phyloP scores from a whole-genome alignment of 2,329 filamentous ascomycete genomes.

The Rutstroemia sp. region DNA sequence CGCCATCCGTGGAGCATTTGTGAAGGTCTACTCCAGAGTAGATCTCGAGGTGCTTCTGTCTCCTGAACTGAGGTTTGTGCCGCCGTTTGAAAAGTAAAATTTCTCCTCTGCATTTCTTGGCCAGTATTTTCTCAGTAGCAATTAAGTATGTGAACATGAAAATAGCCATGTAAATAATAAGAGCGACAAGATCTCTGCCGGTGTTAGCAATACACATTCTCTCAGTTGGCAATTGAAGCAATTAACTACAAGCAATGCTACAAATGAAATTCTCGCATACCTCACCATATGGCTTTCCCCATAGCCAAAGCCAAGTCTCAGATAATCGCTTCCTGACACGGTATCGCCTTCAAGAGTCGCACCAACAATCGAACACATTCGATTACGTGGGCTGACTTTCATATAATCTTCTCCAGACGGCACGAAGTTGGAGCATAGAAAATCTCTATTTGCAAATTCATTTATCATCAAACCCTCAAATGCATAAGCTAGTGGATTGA shows the following conservation, averaged over 20 bases:
- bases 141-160: constrained; percentile 55
- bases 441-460: constrained; percentile 50
- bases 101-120: constrained; percentile 69
- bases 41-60: constrained; percentile 6
- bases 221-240: background rate
- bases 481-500: constrained; percentile 55
- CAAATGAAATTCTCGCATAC: constrained; percentile 3
- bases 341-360: constrained; percentile 42
- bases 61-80: constrained; percentile 34
- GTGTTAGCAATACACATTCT: background rate
- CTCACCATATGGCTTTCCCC: constrained; percentile 55
- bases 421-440: constrained; percentile 20
- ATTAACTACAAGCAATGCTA: background rate
- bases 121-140: constrained; percentile 53
- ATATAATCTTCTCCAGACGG: constrained; percentile 14
- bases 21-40: constrained; percentile 13
- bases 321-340: constrained; percentile 45
- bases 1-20: background rate
- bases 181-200: constrained; percentile 54
- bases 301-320: constrained; percentile 50
- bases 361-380: constrained; percentile 53
- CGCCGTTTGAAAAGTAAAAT: constrained; percentile 68
- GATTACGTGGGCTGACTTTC: constrained; percentile 11
- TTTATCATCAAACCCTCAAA: constrained; percentile 80
- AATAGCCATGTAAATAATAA: constrained; percentile 57